Conservation (phyloP, 2,329 filamentous ascomycete genomes). For the Stachybotrys chartarum region DNA sequence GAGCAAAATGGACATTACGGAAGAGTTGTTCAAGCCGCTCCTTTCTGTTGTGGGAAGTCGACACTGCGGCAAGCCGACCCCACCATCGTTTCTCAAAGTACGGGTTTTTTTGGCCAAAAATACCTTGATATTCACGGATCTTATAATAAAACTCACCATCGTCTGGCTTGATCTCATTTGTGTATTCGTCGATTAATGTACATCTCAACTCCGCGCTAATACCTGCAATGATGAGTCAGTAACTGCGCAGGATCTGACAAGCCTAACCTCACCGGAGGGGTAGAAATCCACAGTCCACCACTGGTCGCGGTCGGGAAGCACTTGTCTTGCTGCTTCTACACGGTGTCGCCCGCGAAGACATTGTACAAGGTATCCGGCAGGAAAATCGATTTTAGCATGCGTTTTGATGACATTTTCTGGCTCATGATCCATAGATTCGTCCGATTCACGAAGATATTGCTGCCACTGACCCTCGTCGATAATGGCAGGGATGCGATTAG, state of each 20-base stretch:
- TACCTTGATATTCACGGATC: constrained; percentile 13
- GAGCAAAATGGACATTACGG: constrained; percentile 12
- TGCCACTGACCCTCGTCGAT: constrained; percentile 17
- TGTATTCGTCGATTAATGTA: constrained; percentile 8
- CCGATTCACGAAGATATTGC: constrained; percentile 8
- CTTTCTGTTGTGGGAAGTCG: constrained; percentile 11
- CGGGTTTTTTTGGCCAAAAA: constrained; percentile 5
- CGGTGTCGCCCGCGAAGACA: constrained; percentile 18
- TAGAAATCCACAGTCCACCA: constrained; percentile 23
- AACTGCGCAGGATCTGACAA: not conserved
- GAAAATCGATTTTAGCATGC: constrained; percentile 11
- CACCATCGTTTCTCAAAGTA: constrained; percentile 14
- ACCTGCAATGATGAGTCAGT: constrained; percentile 4
- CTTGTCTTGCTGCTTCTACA: constrained; percentile 3
- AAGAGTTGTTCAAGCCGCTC: constrained; percentile 16
- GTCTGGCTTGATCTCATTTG: constrained; percentile 6
- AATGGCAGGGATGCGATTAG: constrained; percentile 20
- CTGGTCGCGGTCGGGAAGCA: not conserved
- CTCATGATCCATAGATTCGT: not conserved
- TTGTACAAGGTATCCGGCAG: constrained; percentile 8
- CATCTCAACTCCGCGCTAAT: constrained; percentile 5
- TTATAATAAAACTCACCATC: constrained; percentile 11
- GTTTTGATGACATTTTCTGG: not conserved
- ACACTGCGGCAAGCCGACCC: constrained; percentile 14
- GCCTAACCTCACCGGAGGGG: constrained; percentile 11